Evolutionary conservation across 2,329 filamentous ascomycete genomes (phyloP).

Genomic region (Mycosphaerella arachidis): DNA sequence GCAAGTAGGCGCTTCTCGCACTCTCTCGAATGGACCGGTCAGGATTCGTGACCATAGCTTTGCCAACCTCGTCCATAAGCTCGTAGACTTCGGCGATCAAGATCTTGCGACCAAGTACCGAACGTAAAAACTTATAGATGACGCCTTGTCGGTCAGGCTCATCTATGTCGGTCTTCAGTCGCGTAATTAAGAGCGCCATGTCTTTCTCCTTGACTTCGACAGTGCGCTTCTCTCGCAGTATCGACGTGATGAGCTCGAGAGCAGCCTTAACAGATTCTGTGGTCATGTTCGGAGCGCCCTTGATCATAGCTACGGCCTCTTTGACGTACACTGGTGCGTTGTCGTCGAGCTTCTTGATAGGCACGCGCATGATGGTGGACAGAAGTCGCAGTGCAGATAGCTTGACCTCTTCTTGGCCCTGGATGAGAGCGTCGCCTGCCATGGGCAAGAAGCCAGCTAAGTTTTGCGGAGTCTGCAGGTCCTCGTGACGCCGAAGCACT

Average conservation of each 20-base stretch:
- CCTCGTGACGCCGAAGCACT: slow-evolving; percentile 79
- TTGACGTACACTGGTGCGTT: slow-evolving; percentile 73
- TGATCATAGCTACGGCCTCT: slow-evolving; percentile 78
- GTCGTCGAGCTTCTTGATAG: slow-evolving; percentile 64
- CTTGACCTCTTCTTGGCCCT: slow-evolving; percentile 87
- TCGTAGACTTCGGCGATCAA: slow-evolving; percentile 88
- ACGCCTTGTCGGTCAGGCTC: slow-evolving; percentile 89
- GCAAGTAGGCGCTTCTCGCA: slow-evolving; percentile 83
- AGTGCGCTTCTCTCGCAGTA: slow-evolving; percentile 74
- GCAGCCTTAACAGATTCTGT: slow-evolving; percentile 82
- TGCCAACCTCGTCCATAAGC: slow-evolving; percentile 79
- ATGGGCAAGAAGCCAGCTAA: slow-evolving; percentile 82
- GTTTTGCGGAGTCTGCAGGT: slow-evolving; percentile 72
- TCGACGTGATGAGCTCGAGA: slow-evolving; percentile 78
- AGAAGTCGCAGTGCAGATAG: slow-evolving; percentile 82
- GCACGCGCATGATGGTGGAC: slow-evolving; percentile 77
- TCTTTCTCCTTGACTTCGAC: slow-evolving; percentile 75
- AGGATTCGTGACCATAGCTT: slow-evolving; percentile 94
- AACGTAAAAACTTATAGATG: slow-evolving; percentile 89
- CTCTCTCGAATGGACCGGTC: slow-evolving; percentile 82
- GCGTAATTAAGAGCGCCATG: slow-evolving; percentile 74
- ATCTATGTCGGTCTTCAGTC: slow-evolving; percentile 81
- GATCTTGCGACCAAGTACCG: slow-evolving; percentile 78
- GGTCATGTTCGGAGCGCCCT: slow-evolving; percentile 69
- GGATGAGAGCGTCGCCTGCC: slow-evolving; percentile 78